Evolutionary conservation across 345 rosid species (phyloP).

Genomic region (Moricandia moricandioides): DNA sequence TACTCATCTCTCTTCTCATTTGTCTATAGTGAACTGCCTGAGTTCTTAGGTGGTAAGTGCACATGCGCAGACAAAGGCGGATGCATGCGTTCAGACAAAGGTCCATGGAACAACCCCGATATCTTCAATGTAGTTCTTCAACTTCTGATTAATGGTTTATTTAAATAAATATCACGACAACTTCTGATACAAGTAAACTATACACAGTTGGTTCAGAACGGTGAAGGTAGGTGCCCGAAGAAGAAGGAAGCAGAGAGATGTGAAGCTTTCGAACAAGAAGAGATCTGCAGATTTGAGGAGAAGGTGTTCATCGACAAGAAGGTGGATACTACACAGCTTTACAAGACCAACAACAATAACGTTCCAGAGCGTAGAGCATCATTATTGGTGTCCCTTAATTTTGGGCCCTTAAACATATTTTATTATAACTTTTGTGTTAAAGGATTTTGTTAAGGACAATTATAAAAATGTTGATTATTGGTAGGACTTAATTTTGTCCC

Average conservation of each 20-base stretch:
- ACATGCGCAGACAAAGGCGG: conserved; percentile 81
- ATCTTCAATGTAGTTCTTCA: conserved; percentile 51
- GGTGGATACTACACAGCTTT: conserved; percentile 31
- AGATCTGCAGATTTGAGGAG: conserved; percentile 27
- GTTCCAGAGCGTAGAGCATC: too few species aligned
- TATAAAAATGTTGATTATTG: too few species aligned
- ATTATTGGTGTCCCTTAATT: too few species aligned
- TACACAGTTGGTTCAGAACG: conserved; percentile 51
- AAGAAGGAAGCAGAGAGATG: conserved; percentile 37
- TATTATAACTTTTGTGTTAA: too few species aligned
- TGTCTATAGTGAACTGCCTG: conserved; percentile 80
- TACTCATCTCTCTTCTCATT: background rate
- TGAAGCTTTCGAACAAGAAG: conserved; percentile 19
- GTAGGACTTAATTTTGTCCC: too few species aligned
- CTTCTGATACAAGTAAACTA: too few species aligned
- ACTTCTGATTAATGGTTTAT: too few species aligned
- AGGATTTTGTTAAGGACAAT: too few species aligned
- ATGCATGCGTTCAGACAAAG: conserved; percentile 91
- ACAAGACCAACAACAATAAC: conserved; percentile 7
- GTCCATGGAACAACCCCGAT: conserved; percentile 86
- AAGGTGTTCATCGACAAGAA: conserved; percentile 43
- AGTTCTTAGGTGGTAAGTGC: conserved; percentile 85
- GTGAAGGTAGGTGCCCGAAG: conserved; percentile 53
- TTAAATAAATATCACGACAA: too few species aligned
- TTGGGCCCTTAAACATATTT: too few species aligned